Evolutionary conservation across 148 eudicot genomes (phyloP), one percentile per base, ranked within the genome.

Genomic region (Amaranthus palmeri): DNA sequence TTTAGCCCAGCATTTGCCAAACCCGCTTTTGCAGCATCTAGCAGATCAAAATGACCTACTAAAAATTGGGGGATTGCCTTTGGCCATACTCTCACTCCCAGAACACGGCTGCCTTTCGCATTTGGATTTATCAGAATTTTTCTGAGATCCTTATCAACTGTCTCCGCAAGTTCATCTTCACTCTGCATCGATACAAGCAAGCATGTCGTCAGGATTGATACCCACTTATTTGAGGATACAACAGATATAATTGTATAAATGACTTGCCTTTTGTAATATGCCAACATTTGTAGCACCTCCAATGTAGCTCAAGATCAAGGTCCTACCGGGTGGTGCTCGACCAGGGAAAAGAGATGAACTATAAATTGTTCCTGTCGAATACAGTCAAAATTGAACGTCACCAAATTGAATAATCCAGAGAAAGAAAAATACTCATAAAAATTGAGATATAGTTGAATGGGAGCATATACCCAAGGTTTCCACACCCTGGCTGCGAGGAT

Each of bases 261-360:
- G n/a, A 72, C 71, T 80, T 79, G 83, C 97, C 93, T 87, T 87
- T 5, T 90, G 73, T 62, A 84, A 41, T 70, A 91, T 88, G 75
- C 85, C 92, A 77, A 87, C 67, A 86, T 91, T 88, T 45, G 87
- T 87, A 59, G 93, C 92, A 63, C 97, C 97, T 36, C 97, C 97
- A 49, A 88, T 87, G 86, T 87, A 91, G 77, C 82, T 91, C 82
- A 91, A 81, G 72, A 91, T 86, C 66, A 91, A 81, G 74, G 82
- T 76, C 78, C 90, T 86, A 52, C 92, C 93, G 49, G 88, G 70
- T 44, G 97, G 97, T n/a, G 97, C 97, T 76, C 97, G 88, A 69
- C 86, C 85, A 51, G 97, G 93, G 74, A 91, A 88, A 77, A 91
- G 89, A 4, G 97, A 91, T 5, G 93, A 91, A 76, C 97, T 91